phyloP scores from a whole-genome alignment of 257 asterid species.

The Nicotiana noctiflora region DNA sequence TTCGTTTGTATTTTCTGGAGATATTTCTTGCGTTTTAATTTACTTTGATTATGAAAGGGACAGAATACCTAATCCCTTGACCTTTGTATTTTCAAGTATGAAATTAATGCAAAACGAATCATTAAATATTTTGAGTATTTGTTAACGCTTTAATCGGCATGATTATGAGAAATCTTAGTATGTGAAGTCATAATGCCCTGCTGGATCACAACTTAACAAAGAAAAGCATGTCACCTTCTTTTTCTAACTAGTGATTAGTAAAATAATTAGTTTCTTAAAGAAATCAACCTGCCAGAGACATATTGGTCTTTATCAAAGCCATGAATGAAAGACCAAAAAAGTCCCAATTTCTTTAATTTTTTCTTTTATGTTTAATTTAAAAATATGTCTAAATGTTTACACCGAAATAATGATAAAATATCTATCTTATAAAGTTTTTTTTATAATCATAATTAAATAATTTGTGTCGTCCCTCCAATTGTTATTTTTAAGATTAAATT shows the following conservation, averaged over 20 bases:
- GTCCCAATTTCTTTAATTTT: neutral
- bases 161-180: neutral
- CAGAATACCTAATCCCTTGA: neutral
- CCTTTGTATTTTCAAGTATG: neutral
- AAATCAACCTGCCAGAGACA: neutral
- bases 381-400: too few species aligned
- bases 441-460: neutral
- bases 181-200: neutral
- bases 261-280: too few species aligned
- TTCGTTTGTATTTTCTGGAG: neutral
- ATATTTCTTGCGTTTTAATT: neutral
- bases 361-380: too few species aligned
- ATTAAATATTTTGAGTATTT: neutral
- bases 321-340: neutral
- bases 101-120: neutral
- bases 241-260: too few species aligned
- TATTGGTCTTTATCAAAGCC: neutral
- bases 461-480: neutral
- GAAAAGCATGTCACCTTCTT: neutral
- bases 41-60: neutral
- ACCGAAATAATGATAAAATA: too few species aligned
- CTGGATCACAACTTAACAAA: slow-evolving; percentile 1
- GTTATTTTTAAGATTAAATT: neutral
- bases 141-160: neutral
- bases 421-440: too few species aligned